phyloP scores from a whole-genome alignment of 768 basidiomycete species.

The Boletus tomentosulus region DNA sequence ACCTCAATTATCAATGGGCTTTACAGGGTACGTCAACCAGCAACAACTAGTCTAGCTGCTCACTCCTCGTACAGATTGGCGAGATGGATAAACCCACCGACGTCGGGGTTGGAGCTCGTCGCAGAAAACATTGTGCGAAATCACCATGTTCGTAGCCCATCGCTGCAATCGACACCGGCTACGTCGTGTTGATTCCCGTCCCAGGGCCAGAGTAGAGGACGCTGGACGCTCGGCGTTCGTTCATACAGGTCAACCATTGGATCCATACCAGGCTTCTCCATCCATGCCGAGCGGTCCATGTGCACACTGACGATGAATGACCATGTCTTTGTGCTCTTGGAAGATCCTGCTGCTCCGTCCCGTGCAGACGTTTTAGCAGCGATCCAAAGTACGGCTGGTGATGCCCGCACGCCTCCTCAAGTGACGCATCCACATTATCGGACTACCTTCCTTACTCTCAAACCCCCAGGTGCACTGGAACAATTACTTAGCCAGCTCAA shows the following conservation, averaged over 20 bases:
- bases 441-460: constrained; percentile 71
- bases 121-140: constrained; percentile 65
- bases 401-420: constrained; percentile 15
- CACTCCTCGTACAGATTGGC: constrained; percentile 48
- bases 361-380: constrained; percentile 49
- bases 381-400: constrained; percentile 37
- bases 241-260: constrained; percentile 73
- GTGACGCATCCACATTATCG: constrained; percentile 49
- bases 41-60: background rate
- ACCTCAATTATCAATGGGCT: constrained; percentile 44
- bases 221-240: constrained; percentile 66
- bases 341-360: constrained; percentile 69
- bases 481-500: constrained; percentile 69
- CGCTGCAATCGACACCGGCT: constrained; percentile 7
- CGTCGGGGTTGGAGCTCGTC: constrained; percentile 64
- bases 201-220: constrained; percentile 57
- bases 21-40: constrained; percentile 47
- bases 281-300: constrained; percentile 64
- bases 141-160: constrained; percentile 50
- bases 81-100: constrained; percentile 80
- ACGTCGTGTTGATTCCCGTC: constrained; percentile 14
- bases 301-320: constrained; percentile 75
- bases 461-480: constrained; percentile 71
- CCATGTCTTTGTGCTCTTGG: constrained; percentile 74
- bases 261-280: constrained; percentile 47